These are phyloP conservation scores for Candida ulmi DNA, from an alignment of 805 yeast genomes.

Conservation along the genomic window DNA sequence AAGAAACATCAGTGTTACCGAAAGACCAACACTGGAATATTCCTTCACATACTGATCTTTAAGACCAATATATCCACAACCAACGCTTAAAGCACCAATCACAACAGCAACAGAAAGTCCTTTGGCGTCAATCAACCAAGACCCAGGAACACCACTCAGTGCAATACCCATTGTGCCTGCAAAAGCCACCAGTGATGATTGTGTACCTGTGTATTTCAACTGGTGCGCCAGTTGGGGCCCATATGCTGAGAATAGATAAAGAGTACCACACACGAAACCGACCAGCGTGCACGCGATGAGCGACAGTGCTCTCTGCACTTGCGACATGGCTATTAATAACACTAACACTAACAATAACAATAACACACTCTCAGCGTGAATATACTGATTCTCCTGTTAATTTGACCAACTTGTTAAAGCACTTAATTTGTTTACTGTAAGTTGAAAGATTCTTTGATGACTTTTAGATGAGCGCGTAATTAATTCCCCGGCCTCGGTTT, in stretches of 20 bases:
- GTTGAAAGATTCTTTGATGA: too few species aligned
- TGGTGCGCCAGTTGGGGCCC: conserved; percentile 68
- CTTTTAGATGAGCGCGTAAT: too few species aligned
- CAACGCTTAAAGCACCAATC: conserved; percentile 43
- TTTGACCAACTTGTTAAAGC: too few species aligned
- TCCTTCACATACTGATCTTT: conserved; percentile 42
- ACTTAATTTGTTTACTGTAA: too few species aligned
- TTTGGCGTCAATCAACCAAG: conserved; percentile 52
- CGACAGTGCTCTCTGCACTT: conserved; percentile 5
- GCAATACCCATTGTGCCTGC: conserved; percentile 62
- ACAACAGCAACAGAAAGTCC: conserved; percentile 54
- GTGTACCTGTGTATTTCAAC: conserved; percentile 53
- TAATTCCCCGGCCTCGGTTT: too few species aligned
- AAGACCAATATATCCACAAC: conserved; percentile 52
- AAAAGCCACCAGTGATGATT: conserved; percentile 60
- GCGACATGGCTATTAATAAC: background rate
- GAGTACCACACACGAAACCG: conserved; percentile 65
- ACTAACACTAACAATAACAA: background rate
- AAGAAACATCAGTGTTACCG: conserved; percentile 41
- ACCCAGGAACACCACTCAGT: conserved; percentile 64
- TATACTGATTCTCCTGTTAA: too few species aligned
- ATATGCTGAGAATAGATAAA: conserved; percentile 70
- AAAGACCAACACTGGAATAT: conserved; percentile 33
- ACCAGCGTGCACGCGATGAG: conserved; percentile 20
- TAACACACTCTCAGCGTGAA: too few species aligned